phyloP scores from a whole-genome alignment of 2,329 filamentous ascomycete genomes.

The Ascocoryne sarcoides region DNA sequence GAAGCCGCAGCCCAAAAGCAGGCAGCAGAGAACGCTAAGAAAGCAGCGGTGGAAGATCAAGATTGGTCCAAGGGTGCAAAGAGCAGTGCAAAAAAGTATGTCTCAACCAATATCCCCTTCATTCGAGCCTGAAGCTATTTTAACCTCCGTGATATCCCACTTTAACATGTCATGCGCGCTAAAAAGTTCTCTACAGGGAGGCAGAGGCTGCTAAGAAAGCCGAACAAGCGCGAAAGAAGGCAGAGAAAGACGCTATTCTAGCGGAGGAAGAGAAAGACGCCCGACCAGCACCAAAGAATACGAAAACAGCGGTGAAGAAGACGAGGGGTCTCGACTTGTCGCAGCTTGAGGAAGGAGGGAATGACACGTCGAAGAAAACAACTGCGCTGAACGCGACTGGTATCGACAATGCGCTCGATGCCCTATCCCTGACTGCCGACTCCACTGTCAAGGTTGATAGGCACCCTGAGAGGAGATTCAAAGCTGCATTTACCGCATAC shows the following conservation, averaged over 20 bases:
- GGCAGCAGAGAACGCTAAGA: slow-evolving; percentile 59
- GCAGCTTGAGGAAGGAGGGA: slow-evolving; percentile 56
- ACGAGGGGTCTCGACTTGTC: slow-evolving; percentile 64
- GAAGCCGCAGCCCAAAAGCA: slow-evolving; percentile 76
- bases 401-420: slow-evolving; percentile 90
- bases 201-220: slow-evolving; percentile 77
- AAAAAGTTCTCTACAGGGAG: slow-evolving; percentile 46
- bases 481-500: slow-evolving; percentile 75
- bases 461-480: slow-evolving; percentile 80
- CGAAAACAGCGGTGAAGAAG: slow-evolving; percentile 61
- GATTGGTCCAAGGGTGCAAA: slow-evolving; percentile 86
- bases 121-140: background rate
- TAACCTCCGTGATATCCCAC: slow-evolving; percentile 5
- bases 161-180: slow-evolving; percentile 6
- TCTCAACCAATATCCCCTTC: slow-evolving; percentile 15
- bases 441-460: slow-evolving; percentile 67
- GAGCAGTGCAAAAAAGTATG: slow-evolving; percentile 77
- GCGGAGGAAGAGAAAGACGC: slow-evolving; percentile 78
- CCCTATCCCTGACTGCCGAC: slow-evolving; percentile 56
- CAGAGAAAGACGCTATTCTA: slow-evolving; percentile 75
- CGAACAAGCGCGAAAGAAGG: slow-evolving; percentile 79
- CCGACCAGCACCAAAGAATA: slow-evolving; percentile 59
- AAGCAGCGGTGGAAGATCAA: slow-evolving; percentile 57
- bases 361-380: slow-evolving; percentile 30
- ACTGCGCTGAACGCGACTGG: slow-evolving; percentile 68